phyloP scores from a whole-genome alignment of 805 yeast genomes.

The Ogataea henricii region DNA sequence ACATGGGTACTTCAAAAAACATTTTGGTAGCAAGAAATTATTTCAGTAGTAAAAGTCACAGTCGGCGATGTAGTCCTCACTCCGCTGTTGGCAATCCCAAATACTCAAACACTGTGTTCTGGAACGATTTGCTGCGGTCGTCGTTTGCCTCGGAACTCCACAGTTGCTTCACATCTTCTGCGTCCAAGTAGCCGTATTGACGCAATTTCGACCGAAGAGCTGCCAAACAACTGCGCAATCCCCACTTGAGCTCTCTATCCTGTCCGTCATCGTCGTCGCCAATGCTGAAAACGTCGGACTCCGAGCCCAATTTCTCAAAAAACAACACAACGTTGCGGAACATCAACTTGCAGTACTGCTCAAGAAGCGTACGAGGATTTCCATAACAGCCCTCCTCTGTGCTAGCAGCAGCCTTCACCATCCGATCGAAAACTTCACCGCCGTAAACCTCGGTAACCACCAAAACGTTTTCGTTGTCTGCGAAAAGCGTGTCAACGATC shows the following conservation, averaged over 20 bases:
- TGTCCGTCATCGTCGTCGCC: constrained; percentile 21
- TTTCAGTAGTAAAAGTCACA: too few relatives aligned
- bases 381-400: constrained; percentile 19
- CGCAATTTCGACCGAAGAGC: constrained; percentile 17
- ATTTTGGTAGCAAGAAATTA: too few relatives aligned
- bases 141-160: background rate
- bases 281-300: constrained; percentile 5
- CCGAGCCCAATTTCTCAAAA: constrained; percentile 18
- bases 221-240: constrained; percentile 33
- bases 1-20: too few relatives aligned
- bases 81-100: background rate
- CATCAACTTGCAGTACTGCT: constrained; percentile 1
- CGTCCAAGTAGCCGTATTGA: constrained; percentile 5
- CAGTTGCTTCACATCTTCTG: background rate
- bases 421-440: constrained; percentile 39
- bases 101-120: background rate
- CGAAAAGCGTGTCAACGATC: constrained; percentile 46
- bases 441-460: constrained; percentile 48
- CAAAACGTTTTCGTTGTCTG: constrained; percentile 32
- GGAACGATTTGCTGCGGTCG: background rate
- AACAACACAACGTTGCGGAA: constrained; percentile 22
- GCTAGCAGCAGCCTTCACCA: constrained; percentile 22
- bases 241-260: constrained; percentile 42
- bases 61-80: too few relatives aligned
- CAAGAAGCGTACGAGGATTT: constrained; percentile 16